Conservation (phyloP, 2,329 filamentous ascomycete species). For the Fonsecaea multimorphosa region DNA sequence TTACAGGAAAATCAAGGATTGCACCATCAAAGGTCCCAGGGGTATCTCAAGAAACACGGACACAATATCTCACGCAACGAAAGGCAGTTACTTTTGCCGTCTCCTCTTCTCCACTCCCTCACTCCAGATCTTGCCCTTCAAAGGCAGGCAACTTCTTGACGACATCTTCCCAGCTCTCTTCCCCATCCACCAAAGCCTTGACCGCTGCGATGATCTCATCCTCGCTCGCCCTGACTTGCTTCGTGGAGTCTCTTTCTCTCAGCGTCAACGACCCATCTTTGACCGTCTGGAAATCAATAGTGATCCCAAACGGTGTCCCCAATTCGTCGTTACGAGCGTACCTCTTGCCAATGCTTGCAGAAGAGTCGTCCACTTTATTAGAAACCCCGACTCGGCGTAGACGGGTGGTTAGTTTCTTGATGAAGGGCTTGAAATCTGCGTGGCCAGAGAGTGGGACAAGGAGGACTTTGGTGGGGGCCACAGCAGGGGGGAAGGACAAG, state of each 20-base stretch:
- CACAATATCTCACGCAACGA: neutral
- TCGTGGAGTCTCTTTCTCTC: conserved; percentile 86
- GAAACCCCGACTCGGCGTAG: conserved; percentile 79
- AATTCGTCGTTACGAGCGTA: conserved; percentile 95
- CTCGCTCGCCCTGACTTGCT: conserved; percentile 84
- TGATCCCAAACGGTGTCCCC: conserved; percentile 91
- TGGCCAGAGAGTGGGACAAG: conserved; percentile 87
- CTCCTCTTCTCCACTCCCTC: neutral
- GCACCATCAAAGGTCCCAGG: conserved; percentile 35
- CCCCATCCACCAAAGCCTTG: conserved; percentile 66
- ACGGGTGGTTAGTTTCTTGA: conserved; percentile 73
- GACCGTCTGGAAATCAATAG: conserved; percentile 93
- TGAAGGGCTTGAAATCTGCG: conserved; percentile 77
- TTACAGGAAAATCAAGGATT: conserved; percentile 23
- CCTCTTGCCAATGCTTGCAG: conserved; percentile 90
- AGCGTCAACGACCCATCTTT: conserved; percentile 87
- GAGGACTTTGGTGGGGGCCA: conserved; percentile 95
- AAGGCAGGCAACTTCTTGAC: conserved; percentile 81
- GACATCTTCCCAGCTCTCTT: conserved; percentile 72
- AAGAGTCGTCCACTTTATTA: conserved; percentile 86
- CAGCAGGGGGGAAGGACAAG: conserved; percentile 73
- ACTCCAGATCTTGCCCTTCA: conserved; percentile 71
- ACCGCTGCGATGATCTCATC: conserved; percentile 80
- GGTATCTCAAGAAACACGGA: conserved; percentile 20
- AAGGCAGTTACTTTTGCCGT: neutral